phyloP scores from a whole-genome alignment of 164 flowering plant genomes.

The Liquidambar formosana region DNA sequence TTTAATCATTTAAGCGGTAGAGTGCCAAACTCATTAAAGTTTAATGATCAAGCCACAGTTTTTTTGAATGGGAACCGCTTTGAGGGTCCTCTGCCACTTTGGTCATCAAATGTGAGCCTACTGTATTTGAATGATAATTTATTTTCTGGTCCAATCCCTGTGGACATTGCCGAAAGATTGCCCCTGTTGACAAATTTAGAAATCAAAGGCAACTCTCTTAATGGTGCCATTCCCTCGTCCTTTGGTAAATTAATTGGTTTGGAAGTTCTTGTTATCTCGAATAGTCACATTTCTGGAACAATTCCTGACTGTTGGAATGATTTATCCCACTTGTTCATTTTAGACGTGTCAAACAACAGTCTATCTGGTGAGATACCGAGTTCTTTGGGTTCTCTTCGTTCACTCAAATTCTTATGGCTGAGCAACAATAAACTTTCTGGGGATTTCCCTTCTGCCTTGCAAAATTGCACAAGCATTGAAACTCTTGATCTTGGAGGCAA shows the following conservation, averaged over 20 bases:
- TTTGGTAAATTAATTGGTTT: not conserved
- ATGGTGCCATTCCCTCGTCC: slow-evolving; percentile 14
- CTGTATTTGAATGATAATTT: not conserved
- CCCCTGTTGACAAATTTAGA: not conserved
- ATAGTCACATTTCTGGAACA: slow-evolving; percentile 8
- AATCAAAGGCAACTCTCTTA: slow-evolving; percentile 7
- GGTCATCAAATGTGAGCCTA: slow-evolving; percentile 6
- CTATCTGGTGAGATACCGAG: slow-evolving; percentile 24
- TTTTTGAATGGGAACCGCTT: not conserved
- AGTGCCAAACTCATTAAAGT: not conserved
- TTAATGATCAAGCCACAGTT: not conserved
- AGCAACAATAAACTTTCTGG: slow-evolving; percentile 11
- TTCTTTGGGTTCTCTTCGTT: slow-evolving; percentile 14
- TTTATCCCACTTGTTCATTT: not conserved
- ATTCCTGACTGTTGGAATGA: slow-evolving; percentile 3
- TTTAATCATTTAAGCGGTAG: not conserved
- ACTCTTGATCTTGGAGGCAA: slow-evolving; percentile 15
- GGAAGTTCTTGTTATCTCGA: slow-evolving; percentile 4
- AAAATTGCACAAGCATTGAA: not conserved
- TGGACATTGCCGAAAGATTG: not conserved
- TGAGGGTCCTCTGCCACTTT: slow-evolving; percentile 4
- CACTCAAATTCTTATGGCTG: not conserved
- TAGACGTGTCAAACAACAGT: slow-evolving; percentile 19
- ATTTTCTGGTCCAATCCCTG: slow-evolving; percentile 11
- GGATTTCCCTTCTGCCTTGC: slow-evolving; percentile 14